Percentiles rank a stretch among this genome's conserved stretches.
Conservation (phyloP, 2,329 filamentous ascomycete genomes). For the Talaromyces marneffei region DNA sequence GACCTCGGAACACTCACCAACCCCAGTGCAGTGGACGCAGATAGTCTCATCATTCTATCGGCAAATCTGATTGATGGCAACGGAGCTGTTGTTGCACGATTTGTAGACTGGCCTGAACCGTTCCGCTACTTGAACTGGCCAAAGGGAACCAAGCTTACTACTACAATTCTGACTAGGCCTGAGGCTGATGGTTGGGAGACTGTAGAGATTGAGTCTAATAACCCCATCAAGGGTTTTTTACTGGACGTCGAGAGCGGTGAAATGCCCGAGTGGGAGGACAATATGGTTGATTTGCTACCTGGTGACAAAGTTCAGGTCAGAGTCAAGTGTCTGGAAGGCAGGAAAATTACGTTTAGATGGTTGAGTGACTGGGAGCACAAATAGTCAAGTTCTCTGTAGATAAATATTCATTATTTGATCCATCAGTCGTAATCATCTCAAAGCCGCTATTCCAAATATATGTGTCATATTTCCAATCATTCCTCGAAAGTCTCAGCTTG, state of each 20-base stretch:
- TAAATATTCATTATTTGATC: too few relatives aligned
- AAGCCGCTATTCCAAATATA: background rate
- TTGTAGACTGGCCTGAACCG: conserved; percentile 1
- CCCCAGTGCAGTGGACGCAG: background rate
- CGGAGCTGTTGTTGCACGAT: background rate
- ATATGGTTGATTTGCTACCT: conserved; percentile 5
- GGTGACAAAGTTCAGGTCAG: background rate
- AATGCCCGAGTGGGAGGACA: background rate
- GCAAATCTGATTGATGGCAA: background rate
- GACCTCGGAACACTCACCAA: background rate
- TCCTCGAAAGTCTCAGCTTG: background rate
- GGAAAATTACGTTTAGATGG: background rate
- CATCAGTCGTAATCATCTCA: too few relatives aligned
- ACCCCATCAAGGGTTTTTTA: background rate
- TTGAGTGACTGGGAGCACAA: background rate
- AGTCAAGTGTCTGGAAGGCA: background rate
- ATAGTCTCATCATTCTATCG: conserved; percentile 1
- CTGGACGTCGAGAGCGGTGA: background rate
- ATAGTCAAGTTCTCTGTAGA: background rate
- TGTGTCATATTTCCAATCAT: background rate
- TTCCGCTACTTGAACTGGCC: background rate
- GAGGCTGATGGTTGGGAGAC: background rate
- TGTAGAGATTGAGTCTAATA: background rate
- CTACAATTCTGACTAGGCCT: background rate
- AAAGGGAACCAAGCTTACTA: background rate